A percentile compares a stretch with the other conserved stretches of the same genome.
These are phyloP conservation scores for Tuber borchii DNA, from an alignment of 495 filamentous ascomycete genomes.

Conservation along the genomic window DNA sequence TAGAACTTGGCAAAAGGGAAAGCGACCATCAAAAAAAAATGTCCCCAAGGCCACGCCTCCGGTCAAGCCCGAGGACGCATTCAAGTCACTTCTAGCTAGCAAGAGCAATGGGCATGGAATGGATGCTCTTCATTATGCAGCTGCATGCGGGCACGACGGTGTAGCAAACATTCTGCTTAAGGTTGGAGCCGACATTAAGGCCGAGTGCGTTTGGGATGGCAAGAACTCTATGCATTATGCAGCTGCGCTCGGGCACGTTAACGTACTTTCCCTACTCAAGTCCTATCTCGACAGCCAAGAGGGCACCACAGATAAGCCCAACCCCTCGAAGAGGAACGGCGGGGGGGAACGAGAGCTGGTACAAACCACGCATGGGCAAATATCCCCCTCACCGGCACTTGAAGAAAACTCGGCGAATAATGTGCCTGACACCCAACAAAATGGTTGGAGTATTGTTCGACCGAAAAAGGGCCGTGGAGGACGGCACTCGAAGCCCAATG, in stretches of 20 bases:
- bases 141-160: background rate
- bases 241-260: background rate
- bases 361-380: background rate
- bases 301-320: background rate
- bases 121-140: slow-evolving; percentile 1
- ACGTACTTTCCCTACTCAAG: background rate
- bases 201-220: background rate
- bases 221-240: background rate
- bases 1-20: background rate
- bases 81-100: background rate
- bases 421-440: background rate
- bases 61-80: background rate
- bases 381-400: background rate
- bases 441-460: background rate
- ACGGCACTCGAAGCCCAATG: background rate
- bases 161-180: background rate
- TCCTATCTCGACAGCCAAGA: background rate
- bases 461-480: background rate
- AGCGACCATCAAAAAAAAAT: background rate
- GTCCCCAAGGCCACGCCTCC: background rate
- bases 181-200: background rate
- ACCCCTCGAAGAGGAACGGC: background rate
- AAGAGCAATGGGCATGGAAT: background rate
- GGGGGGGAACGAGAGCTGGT: too few relatives aligned
- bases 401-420: background rate